Evolutionary conservation across 2,329 filamentous ascomycete species (phyloP).

Genomic region (Ustulina deusta): DNA sequence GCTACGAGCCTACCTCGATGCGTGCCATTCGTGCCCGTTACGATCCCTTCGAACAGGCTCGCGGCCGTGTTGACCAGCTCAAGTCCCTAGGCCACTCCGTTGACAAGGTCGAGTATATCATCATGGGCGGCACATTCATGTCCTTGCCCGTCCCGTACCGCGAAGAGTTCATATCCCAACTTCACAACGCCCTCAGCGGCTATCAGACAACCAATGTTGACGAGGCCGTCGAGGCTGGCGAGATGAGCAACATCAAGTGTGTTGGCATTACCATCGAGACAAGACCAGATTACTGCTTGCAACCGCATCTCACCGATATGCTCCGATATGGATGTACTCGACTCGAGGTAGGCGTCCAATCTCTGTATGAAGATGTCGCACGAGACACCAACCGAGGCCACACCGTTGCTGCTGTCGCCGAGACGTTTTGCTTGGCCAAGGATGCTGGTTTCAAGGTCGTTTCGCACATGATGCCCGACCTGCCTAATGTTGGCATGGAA

Average conservation of each 20-base stretch:
- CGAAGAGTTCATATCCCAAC: constrained; percentile 92
- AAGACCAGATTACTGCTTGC: constrained; percentile 93
- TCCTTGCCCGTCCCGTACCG: constrained; percentile 89
- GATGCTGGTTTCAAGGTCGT: constrained; percentile 99
- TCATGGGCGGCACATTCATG: constrained; percentile 99
- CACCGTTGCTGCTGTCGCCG: constrained; percentile 92
- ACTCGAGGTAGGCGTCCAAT: constrained; percentile 94
- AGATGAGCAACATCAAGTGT: constrained; percentile 97
- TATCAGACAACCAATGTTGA: constrained; percentile 96
- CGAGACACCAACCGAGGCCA: constrained; percentile 97
- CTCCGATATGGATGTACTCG: constrained; percentile 97
- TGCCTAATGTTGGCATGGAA: constrained; percentile 98
- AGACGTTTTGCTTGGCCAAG: constrained; percentile 97
- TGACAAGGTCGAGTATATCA: constrained; percentile 99
- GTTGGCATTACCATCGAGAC: constrained; percentile 99
- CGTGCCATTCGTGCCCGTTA: constrained; percentile 96
- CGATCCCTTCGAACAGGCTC: constrained; percentile 96
- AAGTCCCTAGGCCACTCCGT: constrained; percentile 95
- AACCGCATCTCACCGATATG: constrained; percentile 96
- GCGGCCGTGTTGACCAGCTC: constrained; percentile 95
- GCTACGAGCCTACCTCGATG: constrained; percentile 99
- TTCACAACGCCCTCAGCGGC: constrained; percentile 96
- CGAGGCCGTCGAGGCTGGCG: constrained; percentile 91
- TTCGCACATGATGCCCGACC: constrained; percentile 99
- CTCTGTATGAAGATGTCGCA: constrained; percentile 97